Base-by-base conservation (phyloP, 2,329 filamentous ascomycete genomes). In the Epichloe glyceriae region DNA sequence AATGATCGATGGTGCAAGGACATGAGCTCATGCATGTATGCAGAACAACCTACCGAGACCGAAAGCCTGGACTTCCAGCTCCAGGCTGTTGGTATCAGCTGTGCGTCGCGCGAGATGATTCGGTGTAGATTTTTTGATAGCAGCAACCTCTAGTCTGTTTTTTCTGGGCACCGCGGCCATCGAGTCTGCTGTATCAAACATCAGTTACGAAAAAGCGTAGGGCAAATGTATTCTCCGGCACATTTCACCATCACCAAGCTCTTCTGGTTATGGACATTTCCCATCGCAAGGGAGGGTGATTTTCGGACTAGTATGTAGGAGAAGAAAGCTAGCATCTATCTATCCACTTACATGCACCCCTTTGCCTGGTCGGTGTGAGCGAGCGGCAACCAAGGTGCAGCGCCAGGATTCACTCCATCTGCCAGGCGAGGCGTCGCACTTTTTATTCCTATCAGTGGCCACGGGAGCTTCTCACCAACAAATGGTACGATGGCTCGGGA, bases 391-490 rank as follows among this genome's bases (percentile, higher is more conserved):
- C 38, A 6, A 30, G 37, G 22, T 19, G 20, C 14, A 38, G 43
- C 14, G 42, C 22, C 48, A 40, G 41, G 49, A 20, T 41, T 20
- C 17, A 45, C 35, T 37, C 34, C 45, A 43, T 43, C 30, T 33
- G 20, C 47, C 37, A 47, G 44, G 39, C 44, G 44, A 43, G 49
- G 49, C 49, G 49, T 41, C 43, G 43, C 49, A 19, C 43, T 46
- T 10, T 45, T 35, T 34, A 10, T 48, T 11, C 41, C 34, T 41
- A 49, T 49, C 47, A 14, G 30, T 38, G 30, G 22, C 26, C 30
- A 8, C 42, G 12, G 11, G 19, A 42, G 42, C 42, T 35, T 22
- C 33, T 40, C 17, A 33, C 47, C 40, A 30, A 30, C 4, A 10
- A 15, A 44, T 44, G 40, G 30, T 43, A 19, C 38, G 17, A 49